Evolutionary conservation across 1,139 yeast species (phyloP).

Genomic region (Yamadazyma membranifaciens): DNA sequence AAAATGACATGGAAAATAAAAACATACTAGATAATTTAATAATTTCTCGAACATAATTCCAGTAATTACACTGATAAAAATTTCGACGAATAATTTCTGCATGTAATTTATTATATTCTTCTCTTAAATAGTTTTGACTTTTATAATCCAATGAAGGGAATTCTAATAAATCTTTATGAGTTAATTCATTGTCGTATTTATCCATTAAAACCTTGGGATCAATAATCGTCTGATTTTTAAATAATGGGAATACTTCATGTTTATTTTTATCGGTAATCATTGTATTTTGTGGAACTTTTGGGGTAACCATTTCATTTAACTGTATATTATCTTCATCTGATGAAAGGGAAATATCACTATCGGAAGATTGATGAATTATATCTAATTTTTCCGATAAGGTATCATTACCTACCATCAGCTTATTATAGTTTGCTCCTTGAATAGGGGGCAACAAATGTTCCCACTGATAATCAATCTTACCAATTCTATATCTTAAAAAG

Average conservation of each 20-base stretch:
- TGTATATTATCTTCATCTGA: slow-evolving; percentile 10
- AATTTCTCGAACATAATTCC: slow-evolving; percentile 67
- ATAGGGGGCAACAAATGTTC: slow-evolving; percentile 80
- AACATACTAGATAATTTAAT: slow-evolving; percentile 58
- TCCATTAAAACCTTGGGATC: slow-evolving; percentile 57
- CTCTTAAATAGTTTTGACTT: slow-evolving; percentile 59
- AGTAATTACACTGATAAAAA: slow-evolving; percentile 68
- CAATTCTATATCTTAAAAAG: slow-evolving; percentile 61
- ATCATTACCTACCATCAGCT: background rate
- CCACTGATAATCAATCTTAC: slow-evolving; percentile 64
- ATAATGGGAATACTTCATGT: slow-evolving; percentile 37
- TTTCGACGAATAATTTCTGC: slow-evolving; percentile 54
- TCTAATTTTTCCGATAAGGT: slow-evolving; percentile 21
- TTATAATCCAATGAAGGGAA: slow-evolving; percentile 66
- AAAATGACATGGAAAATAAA: slow-evolving; percentile 48
- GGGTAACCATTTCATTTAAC: slow-evolving; percentile 34
- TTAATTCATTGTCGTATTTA: slow-evolving; percentile 55
- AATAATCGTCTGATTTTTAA: slow-evolving; percentile 35
- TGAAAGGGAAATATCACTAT: background rate
- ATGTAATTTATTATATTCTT: slow-evolving; percentile 62
- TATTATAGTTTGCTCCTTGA: slow-evolving; percentile 65
- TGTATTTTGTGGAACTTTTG: slow-evolving; percentile 51
- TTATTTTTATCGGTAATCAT: slow-evolving; percentile 37
- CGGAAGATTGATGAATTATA: background rate
- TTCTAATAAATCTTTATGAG: slow-evolving; percentile 50